A percentile compares a stretch with the other conserved stretches of the same genome.
These are phyloP conservation scores for Globisporangium uncinulatum DNA, from an alignment of 352 stramenopile genomes.

Conservation along the genomic window DNA sequence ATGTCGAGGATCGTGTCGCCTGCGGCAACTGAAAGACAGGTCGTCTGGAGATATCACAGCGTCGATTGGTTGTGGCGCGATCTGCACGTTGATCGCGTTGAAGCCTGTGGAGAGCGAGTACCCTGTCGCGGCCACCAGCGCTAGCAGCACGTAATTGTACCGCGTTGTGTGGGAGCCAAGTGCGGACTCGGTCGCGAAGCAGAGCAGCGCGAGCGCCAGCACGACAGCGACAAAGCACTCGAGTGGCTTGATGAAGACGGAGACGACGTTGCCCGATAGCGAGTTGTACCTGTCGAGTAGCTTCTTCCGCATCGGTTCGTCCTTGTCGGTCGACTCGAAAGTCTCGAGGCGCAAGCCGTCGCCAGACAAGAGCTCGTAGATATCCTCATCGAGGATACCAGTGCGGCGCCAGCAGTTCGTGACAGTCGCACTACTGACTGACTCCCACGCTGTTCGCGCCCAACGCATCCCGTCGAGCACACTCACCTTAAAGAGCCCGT, in stretches of 20 bases:
- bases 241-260: conserved; percentile 1
- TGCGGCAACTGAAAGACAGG: neutral
- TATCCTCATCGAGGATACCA: too few species aligned
- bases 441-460: too few species aligned
- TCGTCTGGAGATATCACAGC: neutral
- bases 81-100: conserved; percentile 24
- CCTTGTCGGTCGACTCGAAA: conserved; percentile 1
- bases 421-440: too few species aligned
- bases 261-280: conserved; percentile 4
- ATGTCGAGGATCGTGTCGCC: neutral
- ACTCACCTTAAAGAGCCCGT: too few species aligned
- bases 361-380: too few species aligned
- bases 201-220: conserved; percentile 3
- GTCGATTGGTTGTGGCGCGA: conserved; percentile 1
- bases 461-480: too few species aligned
- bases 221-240: conserved; percentile 2
- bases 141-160: conserved; percentile 6
- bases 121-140: conserved; percentile 3
- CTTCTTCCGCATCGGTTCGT: neutral
- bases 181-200: conserved; percentile 5
- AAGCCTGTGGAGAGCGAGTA: conserved; percentile 20
- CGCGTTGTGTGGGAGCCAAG: neutral
- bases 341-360: conserved; percentile 1
- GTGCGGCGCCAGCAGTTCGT: too few species aligned
- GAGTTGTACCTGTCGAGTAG: conserved; percentile 9